These are phyloP conservation scores for Herpotrichia juniperi DNA, from an alignment of 2,329 filamentous ascomycete species.

Conservation along the genomic window DNA sequence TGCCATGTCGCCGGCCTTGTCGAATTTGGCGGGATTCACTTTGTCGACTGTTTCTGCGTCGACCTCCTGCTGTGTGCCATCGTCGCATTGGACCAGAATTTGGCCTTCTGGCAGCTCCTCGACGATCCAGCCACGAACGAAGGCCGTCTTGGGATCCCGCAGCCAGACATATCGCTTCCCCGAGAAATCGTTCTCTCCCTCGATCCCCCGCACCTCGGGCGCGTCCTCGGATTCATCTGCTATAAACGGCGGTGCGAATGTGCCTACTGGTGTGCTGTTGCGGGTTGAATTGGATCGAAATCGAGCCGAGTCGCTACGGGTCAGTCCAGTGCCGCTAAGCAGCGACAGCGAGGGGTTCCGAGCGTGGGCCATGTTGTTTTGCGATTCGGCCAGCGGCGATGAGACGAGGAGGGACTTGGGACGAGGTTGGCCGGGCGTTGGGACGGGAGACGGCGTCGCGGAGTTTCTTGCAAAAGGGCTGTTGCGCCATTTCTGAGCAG, in stretches of 20 bases:
- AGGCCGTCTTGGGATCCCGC: constrained; percentile 83
- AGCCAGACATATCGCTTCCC: constrained; percentile 99
- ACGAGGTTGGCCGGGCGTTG: constrained; percentile 55
- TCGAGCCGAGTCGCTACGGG: constrained; percentile 43
- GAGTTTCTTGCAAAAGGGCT: constrained; percentile 77
- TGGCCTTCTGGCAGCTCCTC: constrained; percentile 74
- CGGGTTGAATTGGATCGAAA: constrained; percentile 67
- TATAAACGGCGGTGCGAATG: constrained; percentile 96
- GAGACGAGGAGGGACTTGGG: constrained; percentile 79
- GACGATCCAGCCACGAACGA: constrained; percentile 90
- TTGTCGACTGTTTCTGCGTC: constrained; percentile 91
- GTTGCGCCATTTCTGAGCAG: constrained; percentile 71
- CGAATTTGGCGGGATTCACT: constrained; percentile 98
- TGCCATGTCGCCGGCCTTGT: constrained; percentile 99
- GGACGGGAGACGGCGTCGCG: constrained; percentile 66
- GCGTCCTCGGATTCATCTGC: constrained; percentile 73
- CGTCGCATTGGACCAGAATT: constrained; percentile 89
- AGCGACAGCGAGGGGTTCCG: constrained; percentile 70
- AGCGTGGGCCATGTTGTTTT: constrained; percentile 59
- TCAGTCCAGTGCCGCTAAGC: constrained; percentile 47
- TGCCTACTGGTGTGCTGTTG: constrained; percentile 71
- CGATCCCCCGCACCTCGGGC: constrained; percentile 72
- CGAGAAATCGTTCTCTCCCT: constrained; percentile 98
- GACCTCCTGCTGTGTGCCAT: constrained; percentile 92
- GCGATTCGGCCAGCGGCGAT: constrained; percentile 58